These are phyloP conservation scores for Bolboschoenus planiculmis DNA, from an alignment of 176 grass and related monocot species.

Conservation along the genomic window DNA sequence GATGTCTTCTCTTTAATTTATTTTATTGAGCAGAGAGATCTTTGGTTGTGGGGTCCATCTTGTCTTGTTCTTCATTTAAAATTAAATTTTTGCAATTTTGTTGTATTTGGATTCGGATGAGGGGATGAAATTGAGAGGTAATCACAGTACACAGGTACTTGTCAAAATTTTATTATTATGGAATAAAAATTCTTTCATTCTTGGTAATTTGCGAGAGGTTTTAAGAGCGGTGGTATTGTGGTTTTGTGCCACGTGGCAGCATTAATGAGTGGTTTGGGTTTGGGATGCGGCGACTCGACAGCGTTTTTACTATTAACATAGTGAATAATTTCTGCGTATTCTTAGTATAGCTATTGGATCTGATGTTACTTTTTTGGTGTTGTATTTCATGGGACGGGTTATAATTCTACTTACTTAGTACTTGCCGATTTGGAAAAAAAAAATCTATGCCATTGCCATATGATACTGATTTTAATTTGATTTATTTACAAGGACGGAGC, in stretches of 20 bases:
- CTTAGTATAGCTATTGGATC: not conserved
- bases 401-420: not conserved
- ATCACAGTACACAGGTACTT: not conserved
- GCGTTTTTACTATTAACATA: not conserved
- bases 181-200: not conserved
- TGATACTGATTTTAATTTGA: not conserved
- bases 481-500: too few relatives aligned
- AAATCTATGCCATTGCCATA: not conserved
- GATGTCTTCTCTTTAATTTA: too few relatives aligned
- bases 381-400: not conserved
- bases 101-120: not conserved
- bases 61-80: not conserved
- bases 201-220: not conserved
- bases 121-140: not conserved
- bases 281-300: slow-evolving; percentile 28
- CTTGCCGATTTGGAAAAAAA: not conserved
- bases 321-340: not conserved
- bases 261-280: not conserved
- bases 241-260: slow-evolving; percentile 16
- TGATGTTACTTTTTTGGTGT: not conserved
- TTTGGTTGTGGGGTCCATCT: not conserved
- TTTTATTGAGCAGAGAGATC: slow-evolving; percentile 9
- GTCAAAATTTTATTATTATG: not conserved
- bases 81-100: not conserved
- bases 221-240: not conserved